A percentile compares a stretch with the other conserved stretches of the same genome.
These are phyloP conservation scores for Gynostemma pentaphyllum DNA, from an alignment of 306 rosid species.

Conservation along the genomic window DNA sequence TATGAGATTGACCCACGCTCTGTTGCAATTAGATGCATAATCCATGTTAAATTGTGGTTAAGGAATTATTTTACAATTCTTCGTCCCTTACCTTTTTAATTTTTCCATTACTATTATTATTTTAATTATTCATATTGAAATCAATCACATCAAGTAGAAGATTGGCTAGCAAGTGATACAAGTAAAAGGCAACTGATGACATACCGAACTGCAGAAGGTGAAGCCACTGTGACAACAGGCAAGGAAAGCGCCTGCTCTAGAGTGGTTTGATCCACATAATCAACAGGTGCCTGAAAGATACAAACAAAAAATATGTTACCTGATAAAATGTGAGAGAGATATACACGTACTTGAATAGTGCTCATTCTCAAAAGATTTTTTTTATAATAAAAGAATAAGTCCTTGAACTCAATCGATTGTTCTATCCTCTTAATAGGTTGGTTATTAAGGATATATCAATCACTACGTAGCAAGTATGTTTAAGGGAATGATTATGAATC, in stretches of 20 bases:
- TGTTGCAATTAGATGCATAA: constrained; percentile 28
- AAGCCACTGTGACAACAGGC: constrained; percentile 88
- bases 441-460: not conserved
- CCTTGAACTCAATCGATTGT: not conserved
- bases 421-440: not conserved
- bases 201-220: constrained; percentile 84
- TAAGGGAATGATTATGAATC: no score
- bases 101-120: no score
- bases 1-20: constrained; percentile 80
- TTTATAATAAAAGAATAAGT: not conserved
- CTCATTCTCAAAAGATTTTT: not conserved
- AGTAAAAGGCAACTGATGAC: constrained; percentile 12
- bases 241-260: constrained; percentile 61
- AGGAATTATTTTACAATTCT: not conserved
- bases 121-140: no score
- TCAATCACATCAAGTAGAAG: not conserved
- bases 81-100: not conserved
- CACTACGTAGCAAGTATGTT: no score
- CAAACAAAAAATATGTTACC: constrained; percentile 2
- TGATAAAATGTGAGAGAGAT: not conserved
- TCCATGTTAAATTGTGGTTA: not conserved
- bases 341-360: not conserved
- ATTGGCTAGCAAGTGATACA: not conserved
- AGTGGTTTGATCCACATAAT: constrained; percentile 43
- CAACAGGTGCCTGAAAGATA: constrained; percentile 63